Conservation (phyloP, 257 asterid species). For the Rauvolfia tetraphylla region DNA sequence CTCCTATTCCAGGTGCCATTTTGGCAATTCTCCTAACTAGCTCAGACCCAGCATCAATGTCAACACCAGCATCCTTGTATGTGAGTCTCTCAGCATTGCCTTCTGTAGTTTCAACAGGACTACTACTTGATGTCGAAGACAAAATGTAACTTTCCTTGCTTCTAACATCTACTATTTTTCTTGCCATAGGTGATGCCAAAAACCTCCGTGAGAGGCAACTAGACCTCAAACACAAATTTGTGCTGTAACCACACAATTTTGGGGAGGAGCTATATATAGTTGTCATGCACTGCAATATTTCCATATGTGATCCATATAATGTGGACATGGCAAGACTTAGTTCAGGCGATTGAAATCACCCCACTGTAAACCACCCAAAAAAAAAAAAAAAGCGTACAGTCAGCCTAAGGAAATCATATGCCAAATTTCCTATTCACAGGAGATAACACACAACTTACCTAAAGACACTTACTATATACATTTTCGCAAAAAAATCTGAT, state of each 20-base stretch:
- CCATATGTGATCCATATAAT: constrained; percentile 20
- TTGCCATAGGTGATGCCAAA: constrained; percentile 24
- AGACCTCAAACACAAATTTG: constrained; percentile 18
- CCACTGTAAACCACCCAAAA: too few relatives aligned
- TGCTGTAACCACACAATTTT: constrained; percentile 7
- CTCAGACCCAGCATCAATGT: constrained; percentile 95
- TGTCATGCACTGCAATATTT: constrained; percentile 20
- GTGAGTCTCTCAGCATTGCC: constrained; percentile 49
- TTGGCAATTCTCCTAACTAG: constrained; percentile 85
- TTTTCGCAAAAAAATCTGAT: too few relatives aligned
- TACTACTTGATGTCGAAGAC: constrained; percentile 31
- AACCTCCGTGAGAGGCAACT: constrained; percentile 13
- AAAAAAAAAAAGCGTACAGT: too few relatives aligned
- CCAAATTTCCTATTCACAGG: too few relatives aligned
- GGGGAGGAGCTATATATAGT: constrained; percentile 1
- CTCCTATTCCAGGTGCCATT: constrained; percentile 98
- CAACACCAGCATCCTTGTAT: constrained; percentile 93
- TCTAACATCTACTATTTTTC: constrained; percentile 22
- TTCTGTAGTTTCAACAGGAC: constrained; percentile 24
- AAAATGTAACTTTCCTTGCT: constrained; percentile 22
- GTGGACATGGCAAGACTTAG: constrained; percentile 22
- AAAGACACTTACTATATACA: too few relatives aligned
- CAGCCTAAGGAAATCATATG: too few relatives aligned
- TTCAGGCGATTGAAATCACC: constrained; percentile 1
- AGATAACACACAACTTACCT: too few relatives aligned